A percentile compares a stretch with the other conserved stretches of the same genome.
phyloP scores from a whole-genome alignment of 2,329 filamentous ascomycete genomes.

The Nemania abortiva region DNA sequence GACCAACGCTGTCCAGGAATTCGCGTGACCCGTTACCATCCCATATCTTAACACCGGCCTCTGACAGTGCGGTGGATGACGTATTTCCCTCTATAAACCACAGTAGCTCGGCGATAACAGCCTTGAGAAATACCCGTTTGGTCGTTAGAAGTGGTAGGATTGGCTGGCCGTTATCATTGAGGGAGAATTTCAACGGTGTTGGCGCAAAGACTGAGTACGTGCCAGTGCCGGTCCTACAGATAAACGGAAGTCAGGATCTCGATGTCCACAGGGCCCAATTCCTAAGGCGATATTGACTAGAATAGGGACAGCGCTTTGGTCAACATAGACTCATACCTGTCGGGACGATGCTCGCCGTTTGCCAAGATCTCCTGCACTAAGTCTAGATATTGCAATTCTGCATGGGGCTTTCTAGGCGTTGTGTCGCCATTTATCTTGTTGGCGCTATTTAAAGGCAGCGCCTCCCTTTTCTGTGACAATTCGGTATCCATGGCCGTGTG shows the following conservation, averaged over 20 bases:
- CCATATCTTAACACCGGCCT: conserved; percentile 94
- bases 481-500: conserved; percentile 29
- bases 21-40: conserved; percentile 94
- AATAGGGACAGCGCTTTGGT: not conserved
- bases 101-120: conserved; percentile 90
- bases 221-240: conserved; percentile 84
- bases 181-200: conserved; percentile 84
- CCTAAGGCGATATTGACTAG: not conserved
- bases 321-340: conserved; percentile 68
- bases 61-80: conserved; percentile 79
- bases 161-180: conserved; percentile 72
- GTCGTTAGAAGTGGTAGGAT: conserved; percentile 95
- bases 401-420: conserved; percentile 63
- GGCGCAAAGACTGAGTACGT: conserved; percentile 92
- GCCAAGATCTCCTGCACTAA: conserved; percentile 87
- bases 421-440: conserved; percentile 22
- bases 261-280: no score
- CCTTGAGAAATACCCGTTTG: conserved; percentile 93
- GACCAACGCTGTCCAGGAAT: conserved; percentile 87
- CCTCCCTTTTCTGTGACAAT: conserved; percentile 17
- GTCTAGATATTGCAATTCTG: conserved; percentile 94
- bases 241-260: conserved; percentile 5
- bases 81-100: conserved; percentile 95
- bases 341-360: conserved; percentile 87
- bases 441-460: not conserved